These are phyloP conservation scores for Brettanomyces custersianus DNA, from an alignment of 805 yeast genomes.

Conservation along the genomic window DNA sequence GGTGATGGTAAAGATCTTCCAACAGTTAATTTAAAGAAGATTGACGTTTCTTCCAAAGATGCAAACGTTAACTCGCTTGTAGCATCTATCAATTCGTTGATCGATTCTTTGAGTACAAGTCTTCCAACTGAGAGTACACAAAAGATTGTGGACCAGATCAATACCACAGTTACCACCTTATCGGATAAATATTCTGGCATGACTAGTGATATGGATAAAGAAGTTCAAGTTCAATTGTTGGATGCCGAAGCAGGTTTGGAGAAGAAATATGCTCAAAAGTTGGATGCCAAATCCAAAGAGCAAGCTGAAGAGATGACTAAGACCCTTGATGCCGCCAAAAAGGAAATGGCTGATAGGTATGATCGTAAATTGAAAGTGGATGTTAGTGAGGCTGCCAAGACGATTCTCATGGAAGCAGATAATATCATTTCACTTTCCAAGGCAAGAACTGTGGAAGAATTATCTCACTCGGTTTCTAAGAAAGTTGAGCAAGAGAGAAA, in stretches of 20 bases:
- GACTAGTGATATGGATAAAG: conserved; percentile 22
- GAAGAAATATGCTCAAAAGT: conserved; percentile 25
- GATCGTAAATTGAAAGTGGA: conserved; percentile 51
- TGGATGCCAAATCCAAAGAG: conserved; percentile 32
- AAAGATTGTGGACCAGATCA: conserved; percentile 16
- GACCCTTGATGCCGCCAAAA: conserved; percentile 55
- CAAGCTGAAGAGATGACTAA: conserved; percentile 49
- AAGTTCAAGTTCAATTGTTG: conserved; percentile 7
- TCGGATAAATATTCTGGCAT: conserved; percentile 16
- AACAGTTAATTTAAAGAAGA: conserved; percentile 1
- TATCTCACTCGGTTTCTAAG: conserved; percentile 47
- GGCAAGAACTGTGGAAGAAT: conserved; percentile 58
- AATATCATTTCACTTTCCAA: conserved; percentile 64
- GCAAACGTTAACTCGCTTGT: conserved; percentile 27
- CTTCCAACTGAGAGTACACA: conserved; percentile 14
- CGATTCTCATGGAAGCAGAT: conserved; percentile 60
- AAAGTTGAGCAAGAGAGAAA: conserved; percentile 67
- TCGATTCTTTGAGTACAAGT: conserved; percentile 20
- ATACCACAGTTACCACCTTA: conserved; percentile 13
- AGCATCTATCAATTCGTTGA: conserved; percentile 27
- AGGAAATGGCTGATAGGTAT: conserved; percentile 51
- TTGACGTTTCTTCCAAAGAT: conserved; percentile 24
- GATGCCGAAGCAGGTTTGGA: conserved; percentile 11
- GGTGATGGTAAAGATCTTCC: background rate
- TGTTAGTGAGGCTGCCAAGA: conserved; percentile 56